Conservation (phyloP, 2,329 filamentous ascomycete species). For the Ceratocystiopsis sp. region DNA sequence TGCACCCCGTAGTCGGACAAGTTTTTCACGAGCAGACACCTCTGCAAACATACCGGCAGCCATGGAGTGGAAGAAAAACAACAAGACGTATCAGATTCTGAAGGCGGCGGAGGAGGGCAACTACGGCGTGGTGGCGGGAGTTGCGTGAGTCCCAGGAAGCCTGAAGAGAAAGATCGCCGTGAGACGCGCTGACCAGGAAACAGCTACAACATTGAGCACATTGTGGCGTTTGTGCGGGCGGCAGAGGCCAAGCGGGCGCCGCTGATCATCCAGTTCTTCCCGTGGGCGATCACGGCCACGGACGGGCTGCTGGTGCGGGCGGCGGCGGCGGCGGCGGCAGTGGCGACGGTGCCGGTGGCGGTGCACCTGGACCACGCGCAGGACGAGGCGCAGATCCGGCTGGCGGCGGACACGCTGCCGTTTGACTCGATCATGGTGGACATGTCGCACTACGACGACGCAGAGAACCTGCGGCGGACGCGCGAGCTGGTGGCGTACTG, state of each 20-base stretch:
- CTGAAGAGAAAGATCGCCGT: too few relatives aligned
- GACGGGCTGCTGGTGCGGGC: constrained; percentile 36
- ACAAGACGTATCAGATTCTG: too few relatives aligned
- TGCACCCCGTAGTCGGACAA: too few relatives aligned
- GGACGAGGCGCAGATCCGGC: constrained; percentile 42
- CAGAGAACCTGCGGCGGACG: constrained; percentile 46
- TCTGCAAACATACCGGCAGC: too few relatives aligned
- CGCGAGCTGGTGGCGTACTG: constrained; percentile 46
- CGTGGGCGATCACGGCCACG: constrained; percentile 55
- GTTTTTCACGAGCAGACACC: too few relatives aligned
- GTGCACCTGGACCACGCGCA: constrained; percentile 53
- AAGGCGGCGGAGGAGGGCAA: too few relatives aligned
- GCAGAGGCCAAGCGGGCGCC: constrained; percentile 51
- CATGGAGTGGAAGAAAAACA: too few relatives aligned
- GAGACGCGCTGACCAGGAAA: too few relatives aligned
- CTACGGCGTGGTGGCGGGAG: too few relatives aligned
- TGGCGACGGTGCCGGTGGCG: constrained; percentile 39
- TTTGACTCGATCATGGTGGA: constrained; percentile 63
- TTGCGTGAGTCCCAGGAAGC: too few relatives aligned
- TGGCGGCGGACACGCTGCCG: constrained; percentile 37
- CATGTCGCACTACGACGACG: constrained; percentile 54
- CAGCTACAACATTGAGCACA: constrained; percentile 30
- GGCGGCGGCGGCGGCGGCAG: constrained; percentile 36
- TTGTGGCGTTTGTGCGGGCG: constrained; percentile 40
- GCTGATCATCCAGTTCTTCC: constrained; percentile 57